Percentiles rank a stretch among this genome's conserved stretches.
Conservation (phyloP, 805 yeast species). For the Ogataea nitratoaversa region DNA sequence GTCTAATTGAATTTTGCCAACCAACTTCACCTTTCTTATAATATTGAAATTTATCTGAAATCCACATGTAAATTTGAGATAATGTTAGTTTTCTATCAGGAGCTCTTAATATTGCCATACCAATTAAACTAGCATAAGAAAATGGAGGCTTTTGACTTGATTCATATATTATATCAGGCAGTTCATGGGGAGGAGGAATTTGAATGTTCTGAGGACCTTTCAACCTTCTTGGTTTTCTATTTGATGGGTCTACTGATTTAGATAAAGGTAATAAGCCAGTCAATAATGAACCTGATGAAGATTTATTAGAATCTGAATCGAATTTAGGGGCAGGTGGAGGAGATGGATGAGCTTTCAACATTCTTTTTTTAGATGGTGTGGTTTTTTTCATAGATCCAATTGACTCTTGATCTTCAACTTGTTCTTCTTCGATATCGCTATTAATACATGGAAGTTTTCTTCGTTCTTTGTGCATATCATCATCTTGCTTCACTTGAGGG, state of each 20-base stretch:
- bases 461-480: slow-evolving; percentile 1
- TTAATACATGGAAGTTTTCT: too few relatives aligned
- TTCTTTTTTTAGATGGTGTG: slow-evolving; percentile 11
- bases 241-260: slow-evolving; percentile 4
- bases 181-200: slow-evolving; percentile 34
- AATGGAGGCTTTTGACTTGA: slow-evolving; percentile 75
- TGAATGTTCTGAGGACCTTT: slow-evolving; percentile 28
- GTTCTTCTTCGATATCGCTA: slow-evolving; percentile 12
- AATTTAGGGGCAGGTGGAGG: slow-evolving; percentile 22
- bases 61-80: slow-evolving; percentile 90
- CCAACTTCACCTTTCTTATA: slow-evolving; percentile 85
- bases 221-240: slow-evolving; percentile 13
- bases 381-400: not conserved
- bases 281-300: not conserved
- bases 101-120: slow-evolving; percentile 87
- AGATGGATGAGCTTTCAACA: slow-evolving; percentile 9
- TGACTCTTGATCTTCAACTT: slow-evolving; percentile 6
- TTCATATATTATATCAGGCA: slow-evolving; percentile 46
- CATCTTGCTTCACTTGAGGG: slow-evolving; percentile 33
- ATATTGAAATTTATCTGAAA: slow-evolving; percentile 75
- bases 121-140: slow-evolving; percentile 90
- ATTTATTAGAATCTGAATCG: slow-evolving; percentile 1
- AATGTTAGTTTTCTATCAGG: slow-evolving; percentile 65
- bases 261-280: slow-evolving; percentile 1
- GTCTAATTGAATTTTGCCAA: slow-evolving; percentile 97